These are phyloP conservation scores for Lactarius pseudohatsudake DNA, from an alignment of 768 basidiomycete species.

Conservation along the genomic window DNA sequence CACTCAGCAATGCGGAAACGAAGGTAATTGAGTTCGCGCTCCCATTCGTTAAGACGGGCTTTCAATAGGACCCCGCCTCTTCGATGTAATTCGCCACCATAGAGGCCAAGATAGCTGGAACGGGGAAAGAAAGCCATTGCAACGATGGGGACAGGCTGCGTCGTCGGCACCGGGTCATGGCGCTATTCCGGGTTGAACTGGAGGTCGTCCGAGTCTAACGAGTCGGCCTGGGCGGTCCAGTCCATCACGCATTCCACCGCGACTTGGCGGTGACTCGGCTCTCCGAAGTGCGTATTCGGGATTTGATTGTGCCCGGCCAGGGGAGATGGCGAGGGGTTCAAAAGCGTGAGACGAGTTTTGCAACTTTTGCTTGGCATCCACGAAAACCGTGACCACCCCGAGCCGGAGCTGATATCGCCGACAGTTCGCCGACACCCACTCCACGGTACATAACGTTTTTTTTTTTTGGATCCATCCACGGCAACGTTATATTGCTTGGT, in stretches of 20 bases:
- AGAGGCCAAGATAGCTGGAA: conserved; percentile 10
- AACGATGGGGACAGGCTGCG: not conserved
- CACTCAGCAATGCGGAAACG: conserved; percentile 29
- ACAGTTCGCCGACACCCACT: no score
- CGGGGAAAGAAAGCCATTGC: conserved; percentile 21
- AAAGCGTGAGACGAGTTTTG: not conserved
- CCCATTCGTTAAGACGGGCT: conserved; percentile 28
- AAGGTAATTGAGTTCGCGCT: conserved; percentile 29
- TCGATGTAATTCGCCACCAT: conserved; percentile 27
- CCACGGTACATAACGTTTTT: not conserved
- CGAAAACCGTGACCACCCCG: no score
- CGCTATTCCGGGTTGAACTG: conserved; percentile 17
- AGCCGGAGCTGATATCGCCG: not conserved
- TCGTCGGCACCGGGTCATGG: not conserved
- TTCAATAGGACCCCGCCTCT: conserved; percentile 24
- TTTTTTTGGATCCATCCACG: not conserved
- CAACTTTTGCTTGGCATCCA: not conserved
- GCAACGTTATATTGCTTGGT: no score
- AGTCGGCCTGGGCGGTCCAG: not conserved
- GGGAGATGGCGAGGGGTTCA: not conserved
- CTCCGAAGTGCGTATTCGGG: no score
- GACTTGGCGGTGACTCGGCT: no score
- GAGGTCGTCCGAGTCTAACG: not conserved
- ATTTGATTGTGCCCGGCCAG: no score
- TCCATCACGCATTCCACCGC: not conserved